Evolutionary conservation across 768 basidiomycete genomes (phyloP).

Genomic region (Phaeolepiota aurea): DNA sequence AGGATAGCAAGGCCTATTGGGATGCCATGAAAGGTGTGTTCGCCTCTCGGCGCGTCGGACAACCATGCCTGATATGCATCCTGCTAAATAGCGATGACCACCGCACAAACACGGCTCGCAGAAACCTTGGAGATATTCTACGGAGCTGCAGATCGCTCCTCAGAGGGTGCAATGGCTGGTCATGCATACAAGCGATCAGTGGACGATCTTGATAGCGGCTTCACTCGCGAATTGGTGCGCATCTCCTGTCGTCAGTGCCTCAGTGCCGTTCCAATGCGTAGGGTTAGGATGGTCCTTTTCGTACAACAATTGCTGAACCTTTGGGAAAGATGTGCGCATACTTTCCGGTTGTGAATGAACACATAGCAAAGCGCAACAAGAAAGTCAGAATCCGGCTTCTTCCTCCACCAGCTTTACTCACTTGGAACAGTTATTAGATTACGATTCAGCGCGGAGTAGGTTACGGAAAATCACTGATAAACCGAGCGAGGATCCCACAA

Average conservation of each 20-base stretch:
- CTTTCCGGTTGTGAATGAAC: constrained; percentile 89
- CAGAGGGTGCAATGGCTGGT: constrained; percentile 93
- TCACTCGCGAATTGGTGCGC: constrained; percentile 78
- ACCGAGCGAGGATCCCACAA: constrained; percentile 87
- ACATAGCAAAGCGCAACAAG: constrained; percentile 91
- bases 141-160: constrained; percentile 70
- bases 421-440: constrained; percentile 75
- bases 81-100: constrained; percentile 77
- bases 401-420: background rate
- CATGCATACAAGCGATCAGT: constrained; percentile 95
- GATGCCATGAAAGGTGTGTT: constrained; percentile 86
- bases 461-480: constrained; percentile 87
- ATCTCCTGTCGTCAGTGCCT: background rate
- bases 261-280: background rate
- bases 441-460: constrained; percentile 86
- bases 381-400: constrained; percentile 50
- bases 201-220: constrained; percentile 83
- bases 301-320: constrained; percentile 92
- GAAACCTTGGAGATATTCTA: constrained; percentile 95
- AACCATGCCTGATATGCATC: background rate
- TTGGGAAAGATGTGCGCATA: constrained; percentile 95
- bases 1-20: constrained; percentile 90
- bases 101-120: constrained; percentile 86
- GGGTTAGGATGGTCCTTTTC: constrained; percentile 81
- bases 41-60: constrained; percentile 1